phyloP scores from a whole-genome alignment of 495 filamentous ascomycete species.

The Hypoxylon perforatum region DNA sequence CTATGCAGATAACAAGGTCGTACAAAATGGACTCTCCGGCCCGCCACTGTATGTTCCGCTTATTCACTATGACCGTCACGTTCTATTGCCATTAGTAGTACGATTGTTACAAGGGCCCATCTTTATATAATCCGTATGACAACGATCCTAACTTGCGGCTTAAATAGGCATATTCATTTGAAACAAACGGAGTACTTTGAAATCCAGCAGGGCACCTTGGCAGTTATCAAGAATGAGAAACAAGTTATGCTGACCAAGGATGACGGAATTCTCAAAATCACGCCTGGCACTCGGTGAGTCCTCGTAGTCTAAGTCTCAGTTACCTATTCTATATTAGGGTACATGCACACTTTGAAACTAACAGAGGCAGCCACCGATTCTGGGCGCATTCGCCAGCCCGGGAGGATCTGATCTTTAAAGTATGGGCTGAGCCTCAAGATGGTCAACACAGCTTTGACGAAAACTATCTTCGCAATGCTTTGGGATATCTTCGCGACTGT shows the following conservation, averaged over 20 bases:
- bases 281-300: constrained; percentile 23
- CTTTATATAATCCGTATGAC: too few species aligned
- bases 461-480: constrained; percentile 20
- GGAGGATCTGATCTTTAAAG: constrained; percentile 24
- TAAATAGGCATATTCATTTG: constrained; percentile 31
- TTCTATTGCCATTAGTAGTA: too few species aligned
- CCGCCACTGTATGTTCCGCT: too few species aligned
- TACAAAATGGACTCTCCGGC: constrained; percentile 11
- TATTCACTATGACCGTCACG: too few species aligned
- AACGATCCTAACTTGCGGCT: background rate
- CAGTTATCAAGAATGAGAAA: constrained; percentile 10
- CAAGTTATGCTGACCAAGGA: constrained; percentile 14
- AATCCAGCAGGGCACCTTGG: constrained; percentile 41
- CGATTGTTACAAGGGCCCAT: too few species aligned
- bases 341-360: too few species aligned
- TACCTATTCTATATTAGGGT: too few species aligned
- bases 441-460: constrained; percentile 18
- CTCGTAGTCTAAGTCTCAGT: too few species aligned
- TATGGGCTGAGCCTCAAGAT: constrained; percentile 14
- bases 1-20: constrained; percentile 7
- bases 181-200: constrained; percentile 31
- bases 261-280: constrained; percentile 12
- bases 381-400: constrained; percentile 12
- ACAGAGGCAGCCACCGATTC: constrained; percentile 20
- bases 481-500: constrained; percentile 20